A percentile compares a stretch with the other conserved stretches of the same genome.
Evolutionary conservation across 306 rosid genomes (phyloP).

Genomic region (Quercus variabilis): DNA sequence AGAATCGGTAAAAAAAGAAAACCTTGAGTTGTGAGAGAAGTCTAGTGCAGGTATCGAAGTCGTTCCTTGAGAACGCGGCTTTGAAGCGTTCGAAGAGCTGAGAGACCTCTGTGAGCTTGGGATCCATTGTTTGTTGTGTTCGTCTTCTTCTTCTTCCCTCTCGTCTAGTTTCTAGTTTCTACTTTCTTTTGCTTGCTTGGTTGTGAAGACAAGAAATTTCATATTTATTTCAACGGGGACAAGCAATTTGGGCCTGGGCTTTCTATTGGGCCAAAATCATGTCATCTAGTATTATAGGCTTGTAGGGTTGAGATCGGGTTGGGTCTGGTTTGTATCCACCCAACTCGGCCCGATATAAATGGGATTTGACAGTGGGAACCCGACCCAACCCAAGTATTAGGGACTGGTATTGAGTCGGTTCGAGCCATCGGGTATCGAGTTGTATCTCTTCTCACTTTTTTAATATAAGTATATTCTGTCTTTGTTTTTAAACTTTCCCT

Average conservation of each 20-base stretch:
- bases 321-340: too few relatives aligned
- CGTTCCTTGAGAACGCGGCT: slow-evolving; percentile 64
- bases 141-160: neutral
- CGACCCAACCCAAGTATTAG: too few relatives aligned
- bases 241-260: neutral
- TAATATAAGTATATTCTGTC: too few relatives aligned
- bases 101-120: slow-evolving; percentile 66
- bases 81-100: slow-evolving; percentile 83
- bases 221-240: neutral
- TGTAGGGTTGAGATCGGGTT: too few relatives aligned
- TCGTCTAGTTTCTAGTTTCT: neutral
- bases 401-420: too few relatives aligned
- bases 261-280: too few relatives aligned
- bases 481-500: too few relatives aligned
- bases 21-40: slow-evolving; percentile 88
- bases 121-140: slow-evolving; percentile 50
- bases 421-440: too few relatives aligned
- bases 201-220: neutral
- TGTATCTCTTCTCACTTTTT: too few relatives aligned
- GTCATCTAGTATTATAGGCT: too few relatives aligned
- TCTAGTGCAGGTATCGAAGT: slow-evolving; percentile 37
- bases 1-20: neutral
- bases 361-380: too few relatives aligned
- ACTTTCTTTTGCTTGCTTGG: neutral
- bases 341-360: too few relatives aligned